Evolutionary conservation across 164 flowering plant genomes (phyloP).

Genomic region (Platanus orientalis): DNA sequence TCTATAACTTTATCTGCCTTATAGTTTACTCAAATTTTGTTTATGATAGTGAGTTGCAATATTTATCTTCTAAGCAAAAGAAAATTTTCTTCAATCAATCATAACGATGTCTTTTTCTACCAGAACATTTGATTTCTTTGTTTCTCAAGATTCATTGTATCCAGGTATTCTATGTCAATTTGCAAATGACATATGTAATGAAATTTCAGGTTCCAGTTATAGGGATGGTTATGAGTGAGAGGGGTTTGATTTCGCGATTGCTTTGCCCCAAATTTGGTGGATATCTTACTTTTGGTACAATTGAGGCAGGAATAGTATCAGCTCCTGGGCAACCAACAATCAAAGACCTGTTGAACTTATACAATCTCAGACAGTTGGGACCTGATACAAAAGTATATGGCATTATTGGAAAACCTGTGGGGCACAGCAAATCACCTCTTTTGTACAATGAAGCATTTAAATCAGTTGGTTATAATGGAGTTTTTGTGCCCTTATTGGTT

Average conservation of each 20-base stretch:
- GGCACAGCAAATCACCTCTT: conserved; percentile 87
- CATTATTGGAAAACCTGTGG: conserved; percentile 89
- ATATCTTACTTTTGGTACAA: conserved; percentile 84
- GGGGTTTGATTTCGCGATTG: conserved; percentile 80
- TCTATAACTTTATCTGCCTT: neutral
- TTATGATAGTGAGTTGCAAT: neutral
- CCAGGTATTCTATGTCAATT: neutral
- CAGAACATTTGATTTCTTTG: neutral
- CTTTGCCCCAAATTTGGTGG: conserved; percentile 95
- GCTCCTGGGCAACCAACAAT: conserved; percentile 97
- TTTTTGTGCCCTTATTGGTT: conserved; percentile 76
- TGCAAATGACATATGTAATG: conserved; percentile 11
- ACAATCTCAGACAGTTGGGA: conserved; percentile 66
- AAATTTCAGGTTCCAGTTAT: conserved; percentile 77
- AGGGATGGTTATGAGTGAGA: conserved; percentile 89
- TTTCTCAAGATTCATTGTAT: neutral
- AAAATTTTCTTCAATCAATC: neutral
- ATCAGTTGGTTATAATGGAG: conserved; percentile 73
- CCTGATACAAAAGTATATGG: conserved; percentile 85
- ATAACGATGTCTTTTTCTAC: neutral
- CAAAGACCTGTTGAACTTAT: conserved; percentile 61
- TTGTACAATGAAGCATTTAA: conserved; percentile 74
- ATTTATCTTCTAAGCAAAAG: neutral
- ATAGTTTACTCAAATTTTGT: neutral
- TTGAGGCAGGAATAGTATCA: conserved; percentile 67